Evolutionary conservation across 345 rosid genomes (phyloP).

Genomic region (Streptanthus diversifolius): DNA sequence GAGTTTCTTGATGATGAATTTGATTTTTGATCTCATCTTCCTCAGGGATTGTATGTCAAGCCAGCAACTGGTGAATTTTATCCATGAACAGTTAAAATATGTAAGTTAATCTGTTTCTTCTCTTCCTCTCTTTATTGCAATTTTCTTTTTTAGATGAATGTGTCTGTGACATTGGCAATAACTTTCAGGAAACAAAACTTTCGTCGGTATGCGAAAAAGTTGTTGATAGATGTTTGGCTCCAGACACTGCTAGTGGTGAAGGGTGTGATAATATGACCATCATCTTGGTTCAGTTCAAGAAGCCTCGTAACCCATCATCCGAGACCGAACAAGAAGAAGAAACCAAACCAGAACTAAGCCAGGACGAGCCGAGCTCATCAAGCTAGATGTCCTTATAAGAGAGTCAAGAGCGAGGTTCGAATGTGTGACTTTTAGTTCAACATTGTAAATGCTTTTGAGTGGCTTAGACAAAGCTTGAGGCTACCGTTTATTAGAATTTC

Average conservation of each 20-base stretch:
- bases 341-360: constrained; percentile 21
- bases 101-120: constrained; percentile 27
- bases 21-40: background rate
- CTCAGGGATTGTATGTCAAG: constrained; percentile 88
- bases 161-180: constrained; percentile 4
- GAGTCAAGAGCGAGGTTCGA: constrained; percentile 7
- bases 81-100: constrained; percentile 52
- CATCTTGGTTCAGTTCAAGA: constrained; percentile 81
- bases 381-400: constrained; percentile 16
- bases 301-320: constrained; percentile 14
- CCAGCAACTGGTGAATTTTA: constrained; percentile 70
- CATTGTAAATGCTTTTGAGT: constrained; percentile 26
- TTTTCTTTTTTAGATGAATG: background rate
- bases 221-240: constrained; percentile 83
- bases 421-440: constrained; percentile 1
- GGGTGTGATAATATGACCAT: constrained; percentile 99
- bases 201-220: constrained; percentile 78
- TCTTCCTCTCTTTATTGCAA: background rate
- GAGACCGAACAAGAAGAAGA: constrained; percentile 15
- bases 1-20: constrained; percentile 12
- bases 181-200: constrained; percentile 72
- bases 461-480: constrained; percentile 23
- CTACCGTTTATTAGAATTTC: constrained; percentile 15
- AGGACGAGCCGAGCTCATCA: constrained; percentile 34
- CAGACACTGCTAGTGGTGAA: constrained; percentile 65